Conservation (phyloP, 257 asterid species). For the Eucommia ulmoides region DNA sequence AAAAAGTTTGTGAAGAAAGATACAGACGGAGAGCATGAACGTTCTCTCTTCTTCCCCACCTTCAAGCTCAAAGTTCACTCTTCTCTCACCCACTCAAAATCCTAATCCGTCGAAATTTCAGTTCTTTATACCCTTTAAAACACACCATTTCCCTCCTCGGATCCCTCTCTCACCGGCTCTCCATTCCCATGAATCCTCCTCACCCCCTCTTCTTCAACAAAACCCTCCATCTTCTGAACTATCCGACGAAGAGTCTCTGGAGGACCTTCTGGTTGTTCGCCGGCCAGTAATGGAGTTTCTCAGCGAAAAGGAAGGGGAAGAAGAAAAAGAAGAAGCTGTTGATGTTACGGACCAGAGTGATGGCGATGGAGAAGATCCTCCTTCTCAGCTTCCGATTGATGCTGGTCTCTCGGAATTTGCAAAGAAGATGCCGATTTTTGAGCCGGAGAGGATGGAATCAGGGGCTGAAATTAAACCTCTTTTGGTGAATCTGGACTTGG, state of each 20-base stretch:
- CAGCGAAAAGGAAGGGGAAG: slow-evolving; percentile 20
- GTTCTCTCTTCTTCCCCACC: slow-evolving; percentile 41
- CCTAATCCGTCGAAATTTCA: slow-evolving; percentile 32
- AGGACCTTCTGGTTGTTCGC: slow-evolving; percentile 72
- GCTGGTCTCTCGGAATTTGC: slow-evolving; percentile 55
- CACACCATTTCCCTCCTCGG: slow-evolving; percentile 19
- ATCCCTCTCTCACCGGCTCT: slow-evolving; percentile 22
- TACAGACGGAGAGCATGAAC: slow-evolving; percentile 24
- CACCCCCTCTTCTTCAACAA: slow-evolving; percentile 49
- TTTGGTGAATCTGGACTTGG: slow-evolving; percentile 74
- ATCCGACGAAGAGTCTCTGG: slow-evolving; percentile 57
- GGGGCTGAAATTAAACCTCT: slow-evolving; percentile 53
- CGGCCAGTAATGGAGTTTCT: slow-evolving; percentile 58
- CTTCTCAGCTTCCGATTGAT: slow-evolving; percentile 31
- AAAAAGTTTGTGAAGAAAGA: background rate
- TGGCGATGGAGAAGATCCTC: slow-evolving; percentile 8
- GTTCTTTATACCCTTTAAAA: slow-evolving; percentile 26
- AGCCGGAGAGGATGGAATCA: slow-evolving; percentile 53
- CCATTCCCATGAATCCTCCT: slow-evolving; percentile 43
- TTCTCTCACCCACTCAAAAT: slow-evolving; percentile 38
- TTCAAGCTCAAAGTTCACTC: slow-evolving; percentile 48
- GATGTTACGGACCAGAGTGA: slow-evolving; percentile 6
- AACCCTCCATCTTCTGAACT: slow-evolving; percentile 25
- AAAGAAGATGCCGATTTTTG: slow-evolving; percentile 75
- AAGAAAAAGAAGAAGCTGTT: slow-evolving; percentile 14